Evolutionary conservation across 2,329 filamentous ascomycete species (phyloP), one percentile per base, ranked within the genome.

Genomic region (Aureobasidium sp.): DNA sequence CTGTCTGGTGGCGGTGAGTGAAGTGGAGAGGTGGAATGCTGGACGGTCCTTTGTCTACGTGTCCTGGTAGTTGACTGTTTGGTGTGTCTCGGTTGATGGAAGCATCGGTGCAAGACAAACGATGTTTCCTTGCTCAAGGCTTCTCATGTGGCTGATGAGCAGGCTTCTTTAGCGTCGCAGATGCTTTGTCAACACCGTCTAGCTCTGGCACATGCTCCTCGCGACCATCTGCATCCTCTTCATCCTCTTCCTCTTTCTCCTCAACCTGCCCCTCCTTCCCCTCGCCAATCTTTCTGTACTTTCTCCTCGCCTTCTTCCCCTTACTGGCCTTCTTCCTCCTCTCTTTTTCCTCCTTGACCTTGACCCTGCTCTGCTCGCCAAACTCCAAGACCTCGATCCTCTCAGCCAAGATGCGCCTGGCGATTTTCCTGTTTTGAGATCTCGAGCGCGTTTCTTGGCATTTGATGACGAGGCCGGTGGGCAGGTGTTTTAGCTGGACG

Each of bases 391-490:
- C 77, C 68, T 98, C 93, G n/a, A 88, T 72, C 62, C 79, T 81
- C 61, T 88, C 83, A 21, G 86, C 87, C 25, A 96, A 76, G 37
- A 95, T 74, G 59, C 83, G 76, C 35, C 90, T 79, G 11, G 93
- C 93, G 57, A 88, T 85, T 68, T 86, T 90, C 58, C 90, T 81
- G 68, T 98, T 98, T 70, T 95, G 87, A 54, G 80, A 80, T 16
- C 89, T 82, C 1, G 88, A 94, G 42, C 93, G 84, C 7, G 93
- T 97, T 17, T 85, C 89, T 71, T 98, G 93, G 53, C 83, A 91
- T 72, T 98, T 98, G 58, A 98, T 81, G 12, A 97, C 90, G 50
- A 96, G 82, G 57, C 91, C 91, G 0, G 90, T 95, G 5, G 91
- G 89, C 14, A 86, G 72, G 69, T 98, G 93, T 61, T 85, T 93